Conservation (phyloP, 176 grass and related monocot species). For the Avena insularis region DNA sequence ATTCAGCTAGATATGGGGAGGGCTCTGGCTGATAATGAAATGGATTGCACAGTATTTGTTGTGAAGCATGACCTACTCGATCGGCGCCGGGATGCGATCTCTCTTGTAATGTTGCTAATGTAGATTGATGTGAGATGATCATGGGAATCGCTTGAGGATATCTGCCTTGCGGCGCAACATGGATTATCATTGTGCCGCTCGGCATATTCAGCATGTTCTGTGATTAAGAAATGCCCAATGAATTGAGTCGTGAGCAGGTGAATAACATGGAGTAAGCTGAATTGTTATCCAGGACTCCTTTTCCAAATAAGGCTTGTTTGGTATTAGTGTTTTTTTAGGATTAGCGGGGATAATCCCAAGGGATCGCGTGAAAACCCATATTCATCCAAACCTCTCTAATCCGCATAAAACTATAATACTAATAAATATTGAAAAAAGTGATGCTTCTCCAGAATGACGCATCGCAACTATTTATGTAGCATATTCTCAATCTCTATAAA, state of each 20-base stretch:
- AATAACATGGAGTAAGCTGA: not conserved
- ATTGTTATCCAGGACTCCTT: not conserved
- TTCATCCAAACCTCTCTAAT: no score
- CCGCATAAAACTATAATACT: no score
- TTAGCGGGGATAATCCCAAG: no score
- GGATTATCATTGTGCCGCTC: not conserved
- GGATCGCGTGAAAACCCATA: no score
- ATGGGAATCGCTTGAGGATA: slow-evolving; percentile 27
- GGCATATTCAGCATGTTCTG: not conserved
- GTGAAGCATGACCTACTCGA: not conserved
- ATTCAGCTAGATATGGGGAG: not conserved
- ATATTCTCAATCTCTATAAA: no score
- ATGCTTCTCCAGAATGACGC: no score
- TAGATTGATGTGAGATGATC: slow-evolving; percentile 14
- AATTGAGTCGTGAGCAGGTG: not conserved
- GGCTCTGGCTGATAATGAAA: not conserved
- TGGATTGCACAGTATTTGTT: not conserved
- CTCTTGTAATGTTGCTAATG: slow-evolving; percentile 30
- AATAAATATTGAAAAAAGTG: no score
- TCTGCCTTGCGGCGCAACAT: slow-evolving; percentile 19
- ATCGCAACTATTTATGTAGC: no score
- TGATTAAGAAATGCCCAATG: not conserved
- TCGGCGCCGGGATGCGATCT: slow-evolving; percentile 19
- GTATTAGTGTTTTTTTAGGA: no score
- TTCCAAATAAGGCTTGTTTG: no score